These are phyloP conservation scores for Elsinoe ampelina DNA, from an alignment of 2,329 filamentous ascomycete species.

Conservation along the genomic window DNA sequence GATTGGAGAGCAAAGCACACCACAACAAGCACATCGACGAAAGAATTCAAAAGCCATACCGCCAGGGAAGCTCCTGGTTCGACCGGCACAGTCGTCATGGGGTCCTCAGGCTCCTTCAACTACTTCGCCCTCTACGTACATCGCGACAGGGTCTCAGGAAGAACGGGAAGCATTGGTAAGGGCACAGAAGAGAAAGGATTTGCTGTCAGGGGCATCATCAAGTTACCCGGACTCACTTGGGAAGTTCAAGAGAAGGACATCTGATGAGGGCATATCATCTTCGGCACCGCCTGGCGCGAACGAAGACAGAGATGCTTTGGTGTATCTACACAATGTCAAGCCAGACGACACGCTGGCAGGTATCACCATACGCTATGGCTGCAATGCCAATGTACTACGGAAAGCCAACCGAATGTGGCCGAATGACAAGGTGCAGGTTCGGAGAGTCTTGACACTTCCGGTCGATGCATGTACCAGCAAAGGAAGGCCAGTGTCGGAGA, in stretches of 20 bases:
- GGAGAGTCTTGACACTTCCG: slow-evolving; percentile 72
- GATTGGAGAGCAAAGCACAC: slow-evolving; percentile 31
- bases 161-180: slow-evolving; percentile 38
- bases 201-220: slow-evolving; percentile 30
- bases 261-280: slow-evolving; percentile 48
- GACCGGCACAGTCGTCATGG: slow-evolving; percentile 38
- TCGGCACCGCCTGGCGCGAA: slow-evolving; percentile 46
- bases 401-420: slow-evolving; percentile 93
- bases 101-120: slow-evolving; percentile 32
- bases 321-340: slow-evolving; percentile 81
- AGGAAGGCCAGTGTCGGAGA: slow-evolving; percentile 48
- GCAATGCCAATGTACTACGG: slow-evolving; percentile 69
- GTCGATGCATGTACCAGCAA: slow-evolving; percentile 83
- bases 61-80: slow-evolving; percentile 24
- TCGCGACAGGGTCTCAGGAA: slow-evolving; percentile 38
- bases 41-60: slow-evolving; percentile 13
- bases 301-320: slow-evolving; percentile 64
- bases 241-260: slow-evolving; percentile 55
- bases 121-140: slow-evolving; percentile 27
- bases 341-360: slow-evolving; percentile 82
- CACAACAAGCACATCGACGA: slow-evolving; percentile 3
- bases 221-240: slow-evolving; percentile 38
- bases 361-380: slow-evolving; percentile 82
- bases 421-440: slow-evolving; percentile 77
- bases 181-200: slow-evolving; percentile 41